These are phyloP conservation scores for Miscanthus lutarioriparius DNA, from an alignment of 176 grass and related monocot genomes.

Conservation along the genomic window DNA sequence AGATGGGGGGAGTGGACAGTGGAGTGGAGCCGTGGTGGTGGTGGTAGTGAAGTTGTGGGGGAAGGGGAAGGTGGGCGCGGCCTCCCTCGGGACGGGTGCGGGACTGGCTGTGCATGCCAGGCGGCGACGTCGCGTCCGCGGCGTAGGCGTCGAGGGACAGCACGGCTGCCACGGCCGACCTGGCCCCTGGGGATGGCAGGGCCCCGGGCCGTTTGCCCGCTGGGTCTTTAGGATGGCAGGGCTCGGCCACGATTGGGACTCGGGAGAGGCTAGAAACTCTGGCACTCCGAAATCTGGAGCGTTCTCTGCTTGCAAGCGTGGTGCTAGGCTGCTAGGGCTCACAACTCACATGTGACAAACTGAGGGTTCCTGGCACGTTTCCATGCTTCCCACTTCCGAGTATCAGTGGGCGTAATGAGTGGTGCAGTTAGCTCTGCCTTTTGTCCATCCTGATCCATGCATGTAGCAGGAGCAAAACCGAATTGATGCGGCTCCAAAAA, in stretches of 20 bases:
- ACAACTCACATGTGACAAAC: too few species aligned
- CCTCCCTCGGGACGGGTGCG: conserved; percentile 22
- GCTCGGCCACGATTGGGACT: too few species aligned
- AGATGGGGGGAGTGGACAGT: neutral
- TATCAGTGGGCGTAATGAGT: neutral
- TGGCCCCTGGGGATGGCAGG: neutral
- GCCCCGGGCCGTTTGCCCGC: neutral
- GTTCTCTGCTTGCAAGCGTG: too few species aligned
- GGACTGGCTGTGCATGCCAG: neutral
- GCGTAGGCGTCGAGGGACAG: neutral
- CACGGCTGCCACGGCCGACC: neutral
- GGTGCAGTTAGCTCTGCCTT: neutral
- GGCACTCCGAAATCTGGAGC: too few species aligned
- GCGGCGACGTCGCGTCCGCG: conserved; percentile 20
- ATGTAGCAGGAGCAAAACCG: neutral
- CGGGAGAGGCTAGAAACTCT: too few species aligned
- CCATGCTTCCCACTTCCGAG: too few species aligned
- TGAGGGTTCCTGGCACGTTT: too few species aligned
- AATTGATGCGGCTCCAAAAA: neutral
- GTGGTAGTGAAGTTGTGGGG: neutral
- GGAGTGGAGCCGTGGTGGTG: neutral
- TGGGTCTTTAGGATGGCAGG: neutral
- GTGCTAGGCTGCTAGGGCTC: too few species aligned
- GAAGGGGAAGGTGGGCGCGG: neutral
- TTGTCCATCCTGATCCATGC: neutral